These are phyloP conservation scores for Paecilomyces sp. DNA, from an alignment of 2,329 filamentous ascomycete genomes.

Conservation along the genomic window DNA sequence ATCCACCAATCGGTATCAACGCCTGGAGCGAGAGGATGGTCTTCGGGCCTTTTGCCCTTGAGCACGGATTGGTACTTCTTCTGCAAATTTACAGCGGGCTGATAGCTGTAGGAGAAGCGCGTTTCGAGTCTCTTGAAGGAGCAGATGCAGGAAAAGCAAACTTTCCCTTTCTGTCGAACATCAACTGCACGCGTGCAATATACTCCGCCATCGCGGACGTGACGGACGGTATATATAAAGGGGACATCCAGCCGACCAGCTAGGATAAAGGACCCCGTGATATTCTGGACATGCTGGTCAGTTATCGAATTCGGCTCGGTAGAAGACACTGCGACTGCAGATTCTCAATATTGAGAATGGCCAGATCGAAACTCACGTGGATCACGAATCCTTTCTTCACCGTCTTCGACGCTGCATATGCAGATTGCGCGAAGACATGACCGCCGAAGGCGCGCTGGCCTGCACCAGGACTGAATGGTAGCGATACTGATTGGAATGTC, in stretches of 20 bases:
- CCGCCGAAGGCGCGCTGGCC: slow-evolving; percentile 44
- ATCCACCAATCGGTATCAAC: slow-evolving; percentile 32
- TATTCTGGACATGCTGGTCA: slow-evolving; percentile 29
- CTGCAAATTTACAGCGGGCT: slow-evolving; percentile 19
- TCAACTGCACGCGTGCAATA: slow-evolving; percentile 48
- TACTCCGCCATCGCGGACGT: slow-evolving; percentile 44
- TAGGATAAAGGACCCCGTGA: slow-evolving; percentile 48
- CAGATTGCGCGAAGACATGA: slow-evolving; percentile 52
- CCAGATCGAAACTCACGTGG: slow-evolving; percentile 34
- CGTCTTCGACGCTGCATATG: slow-evolving; percentile 50
- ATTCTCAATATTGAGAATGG: background rate
- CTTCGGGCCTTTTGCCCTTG: slow-evolving; percentile 21
- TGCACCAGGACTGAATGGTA: slow-evolving; percentile 31
- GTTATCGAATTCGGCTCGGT: background rate
- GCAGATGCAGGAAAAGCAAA: slow-evolving; percentile 47
- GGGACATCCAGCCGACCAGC: slow-evolving; percentile 40
- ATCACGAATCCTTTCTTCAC: slow-evolving; percentile 44
- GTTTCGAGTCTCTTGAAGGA: slow-evolving; percentile 45
- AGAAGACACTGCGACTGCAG: background rate
- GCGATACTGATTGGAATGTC: slow-evolving; percentile 19
- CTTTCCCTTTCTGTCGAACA: slow-evolving; percentile 41
- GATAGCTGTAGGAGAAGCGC: slow-evolving; percentile 19
- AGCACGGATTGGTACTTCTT: slow-evolving; percentile 23
- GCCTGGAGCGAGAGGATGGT: slow-evolving; percentile 25
- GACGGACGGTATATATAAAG: slow-evolving; percentile 46